phyloP scores from a whole-genome alignment of 148 eudicot species.

The Bassia scoparia region DNA sequence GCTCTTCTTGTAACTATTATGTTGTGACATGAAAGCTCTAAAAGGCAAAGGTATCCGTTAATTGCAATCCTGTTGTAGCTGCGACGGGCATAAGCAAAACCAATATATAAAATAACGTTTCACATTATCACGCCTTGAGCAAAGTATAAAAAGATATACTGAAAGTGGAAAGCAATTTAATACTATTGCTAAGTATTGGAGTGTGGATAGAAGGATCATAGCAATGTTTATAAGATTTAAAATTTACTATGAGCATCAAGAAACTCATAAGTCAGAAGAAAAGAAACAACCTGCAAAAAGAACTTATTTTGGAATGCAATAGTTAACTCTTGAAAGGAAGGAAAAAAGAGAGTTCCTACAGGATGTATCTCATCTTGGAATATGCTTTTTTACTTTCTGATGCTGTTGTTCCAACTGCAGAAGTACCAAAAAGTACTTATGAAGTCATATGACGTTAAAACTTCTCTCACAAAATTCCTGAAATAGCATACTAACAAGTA shows the following conservation, averaged over 20 bases:
- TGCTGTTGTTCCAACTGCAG: conserved; percentile 37
- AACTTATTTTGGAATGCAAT: background rate
- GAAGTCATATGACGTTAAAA: conserved; percentile 2
- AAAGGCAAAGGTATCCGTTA: too few relatives aligned
- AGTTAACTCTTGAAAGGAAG: conserved; percentile 1
- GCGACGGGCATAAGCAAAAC: too few relatives aligned
- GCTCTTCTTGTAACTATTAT: too few relatives aligned
- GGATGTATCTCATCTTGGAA: conserved; percentile 29
- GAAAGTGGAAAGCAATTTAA: too few relatives aligned
- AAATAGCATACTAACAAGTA: background rate
- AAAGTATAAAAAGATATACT: too few relatives aligned
- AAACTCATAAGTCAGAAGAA: background rate
- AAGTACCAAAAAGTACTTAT: conserved; percentile 26
- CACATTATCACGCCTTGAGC: too few relatives aligned
- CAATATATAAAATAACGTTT: too few relatives aligned
- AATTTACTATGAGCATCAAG: background rate
- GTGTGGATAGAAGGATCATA: background rate
- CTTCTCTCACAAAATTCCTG: conserved; percentile 11
- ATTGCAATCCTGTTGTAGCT: too few relatives aligned
- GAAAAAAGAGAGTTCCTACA: conserved; percentile 29
- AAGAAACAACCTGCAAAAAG: background rate
- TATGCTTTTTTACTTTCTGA: conserved; percentile 30
- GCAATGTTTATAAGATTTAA: background rate
- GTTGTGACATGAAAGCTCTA: too few relatives aligned
- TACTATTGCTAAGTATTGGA: background rate